A percentile compares a stretch with the other conserved stretches of the same genome.
Evolutionary conservation across 2,329 filamentous ascomycete species (phyloP).

Genomic region (Neofusicoccum parvum): DNA sequence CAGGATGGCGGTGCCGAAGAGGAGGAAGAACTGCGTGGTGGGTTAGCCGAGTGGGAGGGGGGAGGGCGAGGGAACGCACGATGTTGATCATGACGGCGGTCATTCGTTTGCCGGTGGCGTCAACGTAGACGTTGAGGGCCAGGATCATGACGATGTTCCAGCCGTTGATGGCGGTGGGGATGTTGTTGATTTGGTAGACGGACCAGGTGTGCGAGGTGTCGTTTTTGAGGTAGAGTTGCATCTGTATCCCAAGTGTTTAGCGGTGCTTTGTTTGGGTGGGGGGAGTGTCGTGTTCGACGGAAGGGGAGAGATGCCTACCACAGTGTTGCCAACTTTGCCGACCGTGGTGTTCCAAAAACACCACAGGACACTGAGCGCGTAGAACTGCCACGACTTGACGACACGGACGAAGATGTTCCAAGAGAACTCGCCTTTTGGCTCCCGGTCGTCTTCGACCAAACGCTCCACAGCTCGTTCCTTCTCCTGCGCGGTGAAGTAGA

Average conservation of each 20-base stretch:
- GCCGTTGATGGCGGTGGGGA: slow-evolving; percentile 7
- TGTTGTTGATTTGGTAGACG: slow-evolving; percentile 14
- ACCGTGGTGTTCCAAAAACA: slow-evolving; percentile 2
- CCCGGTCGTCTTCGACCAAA: not conserved
- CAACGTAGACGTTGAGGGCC: slow-evolving; percentile 26
- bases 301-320: not conserved
- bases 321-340: not conserved
- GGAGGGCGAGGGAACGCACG: not conserved
- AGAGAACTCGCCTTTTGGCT: not conserved
- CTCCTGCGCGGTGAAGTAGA: slow-evolving; percentile 5
- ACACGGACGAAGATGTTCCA: not conserved
- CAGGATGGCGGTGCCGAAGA: not conserved
- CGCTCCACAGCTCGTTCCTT: not conserved
- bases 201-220: not conserved
- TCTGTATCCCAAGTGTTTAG: not conserved
- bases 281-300: not conserved
- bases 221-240: slow-evolving; percentile 15
- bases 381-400: slow-evolving; percentile 6
- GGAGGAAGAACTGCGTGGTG: not conserved
- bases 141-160: slow-evolving; percentile 6
- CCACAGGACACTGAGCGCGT: not conserved
- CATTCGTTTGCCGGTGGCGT: slow-evolving; percentile 38
- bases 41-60: not conserved
- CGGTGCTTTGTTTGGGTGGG: not conserved
- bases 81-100: slow-evolving; percentile 36